Percentiles rank a stretch among this genome's conserved stretches.
phyloP scores from a whole-genome alignment of 495 filamentous ascomycete genomes.

The Daldinia bambusicola region DNA sequence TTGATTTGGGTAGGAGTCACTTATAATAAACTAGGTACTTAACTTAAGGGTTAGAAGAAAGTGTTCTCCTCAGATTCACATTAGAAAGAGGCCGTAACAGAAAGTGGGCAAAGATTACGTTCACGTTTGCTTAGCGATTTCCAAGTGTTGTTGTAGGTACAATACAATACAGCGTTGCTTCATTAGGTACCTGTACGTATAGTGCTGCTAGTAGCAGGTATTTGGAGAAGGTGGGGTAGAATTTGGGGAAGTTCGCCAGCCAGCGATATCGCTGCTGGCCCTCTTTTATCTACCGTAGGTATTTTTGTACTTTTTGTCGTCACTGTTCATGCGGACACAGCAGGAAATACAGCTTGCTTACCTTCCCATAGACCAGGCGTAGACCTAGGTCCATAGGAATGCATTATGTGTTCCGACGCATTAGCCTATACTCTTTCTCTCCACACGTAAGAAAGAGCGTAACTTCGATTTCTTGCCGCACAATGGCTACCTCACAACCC shows the following conservation, averaged over 20 bases:
- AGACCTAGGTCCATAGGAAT: conserved; percentile 35
- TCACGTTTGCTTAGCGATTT: no score
- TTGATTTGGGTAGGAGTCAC: no score
- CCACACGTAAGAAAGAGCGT: conserved; percentile 21
- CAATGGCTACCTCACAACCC: conserved; percentile 41
- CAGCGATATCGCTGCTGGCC: conserved; percentile 28
- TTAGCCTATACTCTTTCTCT: conserved; percentile 16
- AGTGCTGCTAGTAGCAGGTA: neutral
- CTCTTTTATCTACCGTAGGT: conserved; percentile 16
- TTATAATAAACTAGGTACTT: no score
- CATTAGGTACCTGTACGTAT: no score
- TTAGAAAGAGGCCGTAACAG: no score
- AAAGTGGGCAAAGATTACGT: no score
- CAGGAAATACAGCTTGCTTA: neutral
- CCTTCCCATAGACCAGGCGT: conserved; percentile 1
- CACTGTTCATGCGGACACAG: conserved; percentile 6
- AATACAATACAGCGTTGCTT: no score
- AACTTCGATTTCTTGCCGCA: conserved; percentile 26
- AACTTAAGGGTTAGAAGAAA: no score
- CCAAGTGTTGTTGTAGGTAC: no score
- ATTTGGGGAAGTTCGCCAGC: conserved; percentile 22
- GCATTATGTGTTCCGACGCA: conserved; percentile 48
- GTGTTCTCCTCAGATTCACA: no score
- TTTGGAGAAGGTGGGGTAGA: conserved; percentile 28
- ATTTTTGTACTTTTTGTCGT: conserved; percentile 37